Percentiles rank a stretch among this genome's conserved stretches.
Conservation (phyloP, 1,284 basidiomycete genomes). For the Sporisorium graminicola region DNA sequence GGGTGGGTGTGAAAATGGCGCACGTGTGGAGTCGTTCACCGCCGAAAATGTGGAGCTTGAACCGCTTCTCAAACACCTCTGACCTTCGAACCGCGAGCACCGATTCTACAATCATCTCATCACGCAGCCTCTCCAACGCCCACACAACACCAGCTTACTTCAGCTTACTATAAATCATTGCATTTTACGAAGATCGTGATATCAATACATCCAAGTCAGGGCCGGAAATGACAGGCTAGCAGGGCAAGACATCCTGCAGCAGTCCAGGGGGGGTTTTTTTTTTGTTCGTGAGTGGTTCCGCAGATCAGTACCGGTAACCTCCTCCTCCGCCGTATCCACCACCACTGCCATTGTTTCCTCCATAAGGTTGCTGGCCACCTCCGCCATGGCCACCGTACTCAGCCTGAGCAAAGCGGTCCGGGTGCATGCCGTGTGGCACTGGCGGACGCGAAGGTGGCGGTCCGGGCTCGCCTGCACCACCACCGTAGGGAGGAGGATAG, state of each 20-base stretch:
- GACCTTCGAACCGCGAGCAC: too few relatives aligned
- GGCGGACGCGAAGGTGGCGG: constrained; percentile 41
- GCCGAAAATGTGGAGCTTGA: background rate
- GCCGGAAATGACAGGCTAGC: too few relatives aligned
- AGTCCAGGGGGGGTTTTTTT: background rate
- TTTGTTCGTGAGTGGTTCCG: background rate
- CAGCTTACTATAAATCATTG: constrained; percentile 3
- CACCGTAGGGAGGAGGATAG: constrained; percentile 33
- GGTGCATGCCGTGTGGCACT: constrained; percentile 58
- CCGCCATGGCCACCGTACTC: constrained; percentile 30
- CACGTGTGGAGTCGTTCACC: background rate
- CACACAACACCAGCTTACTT: background rate
- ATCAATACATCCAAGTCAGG: constrained; percentile 7
- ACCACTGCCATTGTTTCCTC: constrained; percentile 13
- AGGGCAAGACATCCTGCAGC: background rate
- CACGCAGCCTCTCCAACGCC: background rate
- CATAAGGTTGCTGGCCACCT: constrained; percentile 11
- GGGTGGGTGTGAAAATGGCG: background rate
- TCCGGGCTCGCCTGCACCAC: constrained; percentile 24
- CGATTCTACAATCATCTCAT: too few relatives aligned
- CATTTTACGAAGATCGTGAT: background rate
- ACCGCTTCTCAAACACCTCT: background rate
- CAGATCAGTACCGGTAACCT: background rate
- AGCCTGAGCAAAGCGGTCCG: constrained; percentile 52
- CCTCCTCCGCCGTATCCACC: constrained; percentile 24